These are phyloP conservation scores for Geotrichum cucujoidarum DNA, from an alignment of 1,139 yeast species.

Conservation along the genomic window DNA sequence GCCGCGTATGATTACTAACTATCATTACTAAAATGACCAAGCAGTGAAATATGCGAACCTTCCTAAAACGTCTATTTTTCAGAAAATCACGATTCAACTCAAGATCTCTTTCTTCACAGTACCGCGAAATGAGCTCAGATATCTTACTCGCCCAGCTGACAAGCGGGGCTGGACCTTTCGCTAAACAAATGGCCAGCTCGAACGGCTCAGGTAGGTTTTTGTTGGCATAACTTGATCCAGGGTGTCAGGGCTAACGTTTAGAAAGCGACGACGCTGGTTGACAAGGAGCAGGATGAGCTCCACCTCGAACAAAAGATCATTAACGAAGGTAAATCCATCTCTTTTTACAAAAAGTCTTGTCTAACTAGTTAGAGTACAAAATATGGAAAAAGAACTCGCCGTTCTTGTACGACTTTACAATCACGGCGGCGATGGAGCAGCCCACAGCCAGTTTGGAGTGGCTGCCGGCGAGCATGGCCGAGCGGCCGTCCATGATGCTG, in stretches of 20 bases:
- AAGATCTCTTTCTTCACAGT: background rate
- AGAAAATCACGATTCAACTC: background rate
- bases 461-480: slow-evolving; percentile 32
- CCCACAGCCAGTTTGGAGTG: slow-evolving; percentile 45
- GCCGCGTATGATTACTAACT: too few species aligned
- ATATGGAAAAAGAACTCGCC: slow-evolving; percentile 90
- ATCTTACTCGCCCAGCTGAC: slow-evolving; percentile 18
- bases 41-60: too few species aligned
- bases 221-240: too few species aligned
- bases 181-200: too few species aligned
- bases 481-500: slow-evolving; percentile 13
- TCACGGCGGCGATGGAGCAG: slow-evolving; percentile 60
- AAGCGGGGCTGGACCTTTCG: slow-evolving; percentile 7
- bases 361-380: slow-evolving; percentile 28
- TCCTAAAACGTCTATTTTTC: too few species aligned
- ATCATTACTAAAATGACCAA: too few species aligned
- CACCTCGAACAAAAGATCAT: slow-evolving; percentile 46
- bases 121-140: slow-evolving; percentile 21
- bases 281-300: slow-evolving; percentile 40
- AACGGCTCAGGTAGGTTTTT: too few species aligned
- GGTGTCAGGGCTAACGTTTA: too few species aligned
- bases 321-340: slow-evolving; percentile 40
- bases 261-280: too few species aligned
- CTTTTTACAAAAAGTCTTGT: background rate
- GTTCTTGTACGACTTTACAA: slow-evolving; percentile 69